phyloP scores from a whole-genome alignment of 805 yeast genomes.

The Saccharomycopsis synnaedendra region DNA sequence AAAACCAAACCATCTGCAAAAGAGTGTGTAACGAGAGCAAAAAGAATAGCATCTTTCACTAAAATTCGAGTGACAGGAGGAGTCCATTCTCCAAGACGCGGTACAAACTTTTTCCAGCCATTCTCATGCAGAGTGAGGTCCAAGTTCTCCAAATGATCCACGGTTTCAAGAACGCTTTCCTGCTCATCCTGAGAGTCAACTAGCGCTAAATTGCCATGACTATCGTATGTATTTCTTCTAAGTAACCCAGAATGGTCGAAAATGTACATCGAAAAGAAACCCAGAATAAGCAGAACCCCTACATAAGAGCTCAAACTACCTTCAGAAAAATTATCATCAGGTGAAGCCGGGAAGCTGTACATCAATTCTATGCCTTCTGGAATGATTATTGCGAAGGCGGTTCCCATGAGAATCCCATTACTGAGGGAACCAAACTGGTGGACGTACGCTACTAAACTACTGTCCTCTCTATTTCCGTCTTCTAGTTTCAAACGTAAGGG shows the following conservation, averaged over 20 bases:
- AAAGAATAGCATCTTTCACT: conserved; percentile 34
- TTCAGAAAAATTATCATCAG: not conserved
- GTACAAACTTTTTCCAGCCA: conserved; percentile 18
- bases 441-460: conserved; percentile 19
- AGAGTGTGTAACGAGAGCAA: conserved; percentile 58
- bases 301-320: conserved; percentile 17
- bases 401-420: conserved; percentile 49
- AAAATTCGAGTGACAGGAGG: conserved; percentile 19
- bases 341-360: not conserved
- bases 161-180: not conserved
- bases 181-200: not conserved
- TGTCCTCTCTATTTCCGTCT: not conserved
- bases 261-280: conserved; percentile 42
- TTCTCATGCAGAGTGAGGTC: not conserved
- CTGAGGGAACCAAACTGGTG: conserved; percentile 38
- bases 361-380: conserved; percentile 48
- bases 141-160: not conserved
- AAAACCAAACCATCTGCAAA: conserved; percentile 64
- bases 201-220: not conserved
- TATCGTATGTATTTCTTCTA: conserved; percentile 4
- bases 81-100: too few relatives aligned
- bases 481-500: conserved; percentile 1
- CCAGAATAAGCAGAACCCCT: conserved; percentile 40
- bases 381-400: conserved; percentile 45
- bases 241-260: conserved; percentile 30